Evolutionary conservation across 805 yeast genomes (phyloP), one percentile per base, ranked within the genome.

Genomic region (Cyberlindnera meyerae): DNA sequence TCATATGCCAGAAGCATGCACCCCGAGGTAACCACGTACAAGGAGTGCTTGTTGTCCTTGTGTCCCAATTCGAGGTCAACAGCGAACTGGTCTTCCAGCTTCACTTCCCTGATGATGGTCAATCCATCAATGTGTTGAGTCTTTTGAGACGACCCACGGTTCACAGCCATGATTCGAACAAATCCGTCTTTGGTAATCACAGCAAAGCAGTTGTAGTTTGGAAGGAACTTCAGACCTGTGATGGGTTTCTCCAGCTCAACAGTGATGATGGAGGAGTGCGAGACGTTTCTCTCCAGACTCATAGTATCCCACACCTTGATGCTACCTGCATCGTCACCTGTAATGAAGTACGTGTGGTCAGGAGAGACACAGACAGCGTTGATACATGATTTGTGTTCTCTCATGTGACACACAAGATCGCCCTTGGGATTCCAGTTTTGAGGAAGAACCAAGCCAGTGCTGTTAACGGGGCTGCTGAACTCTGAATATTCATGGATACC

Each of bases 221-320:
- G 65, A 43, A 84, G 55, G 45, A 80, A 77, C 14, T 57, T 51
- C 11, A 84, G 58, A 11, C 67, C 61, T 0, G 70, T 66, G 6
- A 86, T 67, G 0, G 76, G 44, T 0, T 76, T 64, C 0, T 71
- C 71, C 31, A 80, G 57, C 27, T 72, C 68, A 1, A 72, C 53
- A 1, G 73, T 61, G 7, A 74, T 44, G 8, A 66, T 57, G 0
- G 86, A 69, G 4, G 70, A 62, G 21, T 73, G 71, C 8, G 72
- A 62, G 4, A 78, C 73, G 27, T 81, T 82, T 37, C 71, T 72
- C 35, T 79, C 86, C 25, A 89, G 60, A 40, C 77, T 74, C 8
- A 62, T 50, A 1, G 79, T 59, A 52, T 86, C 94, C 97, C 97
- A 93, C 0, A 90, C 58, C 45, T 77, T 81, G 27, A 93, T 51